Evolutionary conservation across 192 early-diverging fungal genomes (phyloP).

Genomic region (Jimgerdemannia lactiflua): DNA sequence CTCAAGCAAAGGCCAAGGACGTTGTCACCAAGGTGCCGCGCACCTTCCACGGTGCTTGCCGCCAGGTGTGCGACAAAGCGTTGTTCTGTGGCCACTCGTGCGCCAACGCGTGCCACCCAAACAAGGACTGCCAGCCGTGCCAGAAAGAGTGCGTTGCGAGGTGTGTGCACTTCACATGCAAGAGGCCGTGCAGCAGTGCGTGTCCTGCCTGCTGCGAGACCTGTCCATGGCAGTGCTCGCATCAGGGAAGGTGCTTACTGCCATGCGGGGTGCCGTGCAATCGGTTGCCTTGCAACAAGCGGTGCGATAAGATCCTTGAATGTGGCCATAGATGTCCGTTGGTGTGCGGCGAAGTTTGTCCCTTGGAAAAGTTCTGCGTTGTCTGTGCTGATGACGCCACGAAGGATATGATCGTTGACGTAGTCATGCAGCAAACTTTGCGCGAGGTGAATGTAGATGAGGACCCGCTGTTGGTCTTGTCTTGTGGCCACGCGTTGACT

Average conservation of each 20-base stretch:
- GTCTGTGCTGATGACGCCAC: constrained; percentile 4
- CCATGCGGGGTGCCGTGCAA: constrained; percentile 43
- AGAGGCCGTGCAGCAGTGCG: neutral
- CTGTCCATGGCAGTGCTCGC: neutral
- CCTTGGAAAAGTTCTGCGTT: constrained; percentile 10
- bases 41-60: neutral
- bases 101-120: neutral
- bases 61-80: neutral
- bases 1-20: neutral
- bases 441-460: constrained; percentile 39
- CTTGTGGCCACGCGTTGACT: constrained; percentile 52
- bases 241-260: constrained; percentile 21
- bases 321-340: constrained; percentile 34
- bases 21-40: neutral
- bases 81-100: constrained; percentile 1
- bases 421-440: constrained; percentile 8
- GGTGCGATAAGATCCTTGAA: constrained; percentile 16
- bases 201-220: neutral
- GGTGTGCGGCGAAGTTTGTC: constrained; percentile 27
- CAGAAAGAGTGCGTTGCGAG: constrained; percentile 22
- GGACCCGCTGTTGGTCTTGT: constrained; percentile 39
- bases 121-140: constrained; percentile 28
- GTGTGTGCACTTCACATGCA: constrained; percentile 14
- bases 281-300: constrained; percentile 15
- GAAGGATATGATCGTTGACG: constrained; percentile 11